phyloP scores from a whole-genome alignment of 2,329 filamentous ascomycete species.

The Sporothrix euskadiensis region DNA sequence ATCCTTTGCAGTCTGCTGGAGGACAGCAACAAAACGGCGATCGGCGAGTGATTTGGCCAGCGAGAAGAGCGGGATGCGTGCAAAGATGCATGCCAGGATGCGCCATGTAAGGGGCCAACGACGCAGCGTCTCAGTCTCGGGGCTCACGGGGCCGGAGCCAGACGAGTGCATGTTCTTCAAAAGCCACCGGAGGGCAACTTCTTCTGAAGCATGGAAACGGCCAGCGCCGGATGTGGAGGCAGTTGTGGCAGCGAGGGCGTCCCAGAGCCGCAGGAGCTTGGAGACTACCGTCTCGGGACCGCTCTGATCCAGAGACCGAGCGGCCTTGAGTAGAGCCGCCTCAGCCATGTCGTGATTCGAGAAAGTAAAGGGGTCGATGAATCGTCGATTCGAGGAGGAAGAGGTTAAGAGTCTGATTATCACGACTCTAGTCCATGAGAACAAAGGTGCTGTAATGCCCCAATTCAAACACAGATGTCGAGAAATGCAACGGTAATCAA shows the following conservation, averaged over 20 bases:
- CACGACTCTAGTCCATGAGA: not conserved
- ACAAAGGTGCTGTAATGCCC: not conserved
- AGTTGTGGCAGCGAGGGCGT: slow-evolving; percentile 45
- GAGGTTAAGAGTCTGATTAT: not conserved
- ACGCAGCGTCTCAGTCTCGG: slow-evolving; percentile 53
- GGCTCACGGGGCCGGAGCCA: slow-evolving; percentile 41
- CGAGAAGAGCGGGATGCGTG: slow-evolving; percentile 66
- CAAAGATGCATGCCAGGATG: slow-evolving; percentile 61
- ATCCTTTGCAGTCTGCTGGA: slow-evolving; percentile 67
- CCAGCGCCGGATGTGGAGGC: slow-evolving; percentile 40
- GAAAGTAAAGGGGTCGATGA: not conserved
- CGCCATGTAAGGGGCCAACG: slow-evolving; percentile 61
- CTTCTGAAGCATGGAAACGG: slow-evolving; percentile 55
- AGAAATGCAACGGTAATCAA: not conserved
- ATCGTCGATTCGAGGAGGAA: not conserved
- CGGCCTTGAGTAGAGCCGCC: slow-evolving; percentile 50
- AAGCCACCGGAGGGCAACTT: slow-evolving; percentile 62
- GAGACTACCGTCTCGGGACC: slow-evolving; percentile 47
- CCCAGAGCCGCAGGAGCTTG: slow-evolving; percentile 54
- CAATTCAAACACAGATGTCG: not conserved
- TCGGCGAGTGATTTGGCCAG: slow-evolving; percentile 71
- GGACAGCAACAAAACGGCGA: slow-evolving; percentile 63
- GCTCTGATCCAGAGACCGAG: slow-evolving; percentile 57
- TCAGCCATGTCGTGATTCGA: slow-evolving; percentile 26
- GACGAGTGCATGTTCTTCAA: slow-evolving; percentile 60